These are phyloP conservation scores for Tricholoma terreum DNA, from an alignment of 768 basidiomycete species.

Conservation along the genomic window DNA sequence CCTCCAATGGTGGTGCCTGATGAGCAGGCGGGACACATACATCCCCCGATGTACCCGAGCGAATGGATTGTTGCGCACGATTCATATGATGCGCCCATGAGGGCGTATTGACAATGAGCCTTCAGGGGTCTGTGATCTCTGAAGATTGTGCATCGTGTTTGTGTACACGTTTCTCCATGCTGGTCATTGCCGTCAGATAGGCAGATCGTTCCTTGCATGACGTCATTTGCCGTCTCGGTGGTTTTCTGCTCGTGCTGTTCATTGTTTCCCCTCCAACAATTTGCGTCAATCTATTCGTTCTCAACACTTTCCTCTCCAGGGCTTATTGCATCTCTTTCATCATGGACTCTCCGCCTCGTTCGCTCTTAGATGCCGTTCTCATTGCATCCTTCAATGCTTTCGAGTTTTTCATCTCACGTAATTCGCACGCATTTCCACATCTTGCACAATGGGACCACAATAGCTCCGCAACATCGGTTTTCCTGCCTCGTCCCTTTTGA, in stretches of 20 bases:
- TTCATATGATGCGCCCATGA: constrained; percentile 21
- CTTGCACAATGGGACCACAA: neutral
- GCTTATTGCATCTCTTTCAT: constrained; percentile 1
- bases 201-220: neutral
- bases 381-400: constrained; percentile 15
- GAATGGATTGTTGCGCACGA: constrained; percentile 17
- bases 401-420: constrained; percentile 2
- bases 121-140: neutral
- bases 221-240: neutral
- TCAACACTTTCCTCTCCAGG: constrained; percentile 2
- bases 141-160: neutral
- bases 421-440: neutral
- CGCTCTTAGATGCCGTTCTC: constrained; percentile 2
- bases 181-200: neutral
- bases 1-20: constrained; percentile 44
- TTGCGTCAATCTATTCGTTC: neutral
- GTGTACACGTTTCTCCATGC: neutral
- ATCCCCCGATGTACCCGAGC: constrained; percentile 25
- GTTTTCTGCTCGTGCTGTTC: neutral
- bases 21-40: constrained; percentile 18
- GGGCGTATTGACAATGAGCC: constrained; percentile 14
- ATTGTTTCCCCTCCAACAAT: neutral
- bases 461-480: neutral
- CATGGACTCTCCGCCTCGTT: neutral
- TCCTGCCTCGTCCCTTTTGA: neutral